A percentile compares a stretch with the other conserved stretches of the same genome.
Evolutionary conservation across 768 basidiomycete genomes (phyloP).

Genomic region (Boletus speciosus): DNA sequence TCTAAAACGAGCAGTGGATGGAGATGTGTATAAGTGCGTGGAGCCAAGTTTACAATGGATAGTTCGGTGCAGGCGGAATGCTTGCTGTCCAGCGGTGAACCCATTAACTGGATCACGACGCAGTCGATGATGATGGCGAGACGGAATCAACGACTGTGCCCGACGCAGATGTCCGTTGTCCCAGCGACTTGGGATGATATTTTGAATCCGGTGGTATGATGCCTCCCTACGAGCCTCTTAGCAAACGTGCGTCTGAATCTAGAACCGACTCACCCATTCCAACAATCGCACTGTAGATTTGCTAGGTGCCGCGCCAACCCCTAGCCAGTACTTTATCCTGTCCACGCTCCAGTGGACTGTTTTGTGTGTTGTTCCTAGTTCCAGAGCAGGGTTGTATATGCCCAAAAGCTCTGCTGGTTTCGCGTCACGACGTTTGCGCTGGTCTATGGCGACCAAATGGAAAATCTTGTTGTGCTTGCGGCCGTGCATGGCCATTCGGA

Average conservation of each 20-base stretch:
- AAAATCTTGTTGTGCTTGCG: slow-evolving; percentile 69
- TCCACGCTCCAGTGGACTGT: slow-evolving; percentile 87
- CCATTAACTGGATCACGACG: slow-evolving; percentile 4
- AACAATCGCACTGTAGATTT: slow-evolving; percentile 74
- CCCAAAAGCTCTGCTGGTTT: slow-evolving; percentile 87
- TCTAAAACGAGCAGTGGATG: slow-evolving; percentile 7
- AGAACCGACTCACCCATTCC: slow-evolving; percentile 53
- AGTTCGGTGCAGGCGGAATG: background rate
- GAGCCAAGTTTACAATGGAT: background rate
- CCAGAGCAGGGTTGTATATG: slow-evolving; percentile 70
- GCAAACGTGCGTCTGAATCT: slow-evolving; percentile 1
- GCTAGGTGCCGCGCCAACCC: slow-evolving; percentile 78
- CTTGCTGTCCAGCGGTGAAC: background rate
- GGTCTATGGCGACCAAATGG: slow-evolving; percentile 82
- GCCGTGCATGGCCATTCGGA: slow-evolving; percentile 84
- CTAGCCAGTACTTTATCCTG: slow-evolving; percentile 87
- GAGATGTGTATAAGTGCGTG: background rate
- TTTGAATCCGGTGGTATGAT: slow-evolving; percentile 56
- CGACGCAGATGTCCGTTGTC: slow-evolving; percentile 7
- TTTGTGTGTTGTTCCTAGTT: slow-evolving; percentile 53
- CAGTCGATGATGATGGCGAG: background rate
- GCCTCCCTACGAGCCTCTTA: slow-evolving; percentile 46
- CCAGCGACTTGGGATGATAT: slow-evolving; percentile 43
- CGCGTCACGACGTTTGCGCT: slow-evolving; percentile 69
- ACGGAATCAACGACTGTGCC: background rate